phyloP scores from a whole-genome alignment of 148 eudicot species.

The Cornus kousa region DNA sequence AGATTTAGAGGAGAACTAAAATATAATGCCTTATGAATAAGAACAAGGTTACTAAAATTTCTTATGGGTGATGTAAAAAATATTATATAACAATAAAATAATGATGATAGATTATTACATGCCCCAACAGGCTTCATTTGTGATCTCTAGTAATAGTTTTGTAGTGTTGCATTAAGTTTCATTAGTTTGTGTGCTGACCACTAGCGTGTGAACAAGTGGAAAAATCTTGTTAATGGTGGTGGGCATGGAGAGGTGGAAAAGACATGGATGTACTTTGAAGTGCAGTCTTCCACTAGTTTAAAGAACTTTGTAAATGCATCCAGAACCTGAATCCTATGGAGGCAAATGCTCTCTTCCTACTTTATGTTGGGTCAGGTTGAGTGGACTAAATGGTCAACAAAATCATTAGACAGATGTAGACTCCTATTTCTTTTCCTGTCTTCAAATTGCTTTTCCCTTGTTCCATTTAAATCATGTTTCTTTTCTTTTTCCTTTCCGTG shows the following conservation, averaged over 20 bases:
- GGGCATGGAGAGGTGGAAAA: conserved; percentile 21
- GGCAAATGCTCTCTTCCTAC: conserved; percentile 44
- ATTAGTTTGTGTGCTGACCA: conserved; percentile 9
- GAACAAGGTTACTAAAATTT: not conserved
- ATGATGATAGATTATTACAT: not conserved
- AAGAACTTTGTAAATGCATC: conserved; percentile 38
- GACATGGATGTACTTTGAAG: conserved; percentile 41
- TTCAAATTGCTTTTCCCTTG: conserved; percentile 30
- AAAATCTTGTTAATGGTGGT: conserved; percentile 26
- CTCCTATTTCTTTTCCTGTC: conserved; percentile 71
- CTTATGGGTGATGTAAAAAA: too few species aligned
- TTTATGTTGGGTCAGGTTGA: conserved; percentile 22
- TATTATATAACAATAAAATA: not conserved
- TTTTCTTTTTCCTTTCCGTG: not conserved
- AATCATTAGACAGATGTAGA: conserved; percentile 58
- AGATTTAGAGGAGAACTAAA: not conserved
- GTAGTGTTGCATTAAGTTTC: not conserved
- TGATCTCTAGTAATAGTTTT: not conserved
- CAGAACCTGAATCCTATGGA: conserved; percentile 45
- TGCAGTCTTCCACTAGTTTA: conserved; percentile 47
- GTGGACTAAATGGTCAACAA: conserved; percentile 64
- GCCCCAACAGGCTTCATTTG: not conserved
- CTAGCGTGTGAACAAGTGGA: not conserved
- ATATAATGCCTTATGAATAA: not conserved
- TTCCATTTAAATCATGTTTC: conserved; percentile 5